Evolutionary conservation across 169 alveolate genomes (phyloP), one percentile per base, ranked within the genome.

Genomic region (Plasmodium blacklocki): DNA sequence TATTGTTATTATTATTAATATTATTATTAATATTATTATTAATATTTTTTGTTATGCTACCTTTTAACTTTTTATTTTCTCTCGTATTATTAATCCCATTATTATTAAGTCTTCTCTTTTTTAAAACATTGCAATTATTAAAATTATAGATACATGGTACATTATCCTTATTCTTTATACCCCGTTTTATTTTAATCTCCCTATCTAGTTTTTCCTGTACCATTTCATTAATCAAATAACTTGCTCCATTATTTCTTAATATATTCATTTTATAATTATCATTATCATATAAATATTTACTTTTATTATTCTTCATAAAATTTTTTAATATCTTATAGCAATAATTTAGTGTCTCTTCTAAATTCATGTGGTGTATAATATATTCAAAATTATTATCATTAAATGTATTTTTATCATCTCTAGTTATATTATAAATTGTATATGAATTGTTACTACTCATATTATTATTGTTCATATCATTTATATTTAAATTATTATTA

Each of bases 311-410:
- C 63, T 63, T 83, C 11, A 67, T 62, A 12, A 54, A 54, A 32
- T 23, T 15, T 67, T 68, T 83, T 62, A 83, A 83, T 15, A 83
- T 52, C 47, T 83, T 83, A 62, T 67, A 83, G 63, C 91, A 83
- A 83, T 83, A 83, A 83, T 83, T 59, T 50, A 83, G 52, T 26
- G 85, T 67, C 52, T 83, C 66, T 39, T 83, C 83, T 49, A 83
- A 67, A 67, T 83, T 83, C n/a, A 83, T 68, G 23, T 83, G 85
- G 9, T 83, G 64, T 70, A 83, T 54, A 52, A 49, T 19, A 50
- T 29, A 54, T 9, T 68, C 76, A 62, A 54, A 52, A 0, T 60
- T 8, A 19, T 64, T 14, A 43, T 66, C 50, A 4, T 9, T 14
- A 26, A 58, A 12, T 0, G 47, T 64, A 66, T 43, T 49, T 29